Evolutionary conservation across 148 eudicot species (phyloP).

Genomic region (Drosera capensis): DNA sequence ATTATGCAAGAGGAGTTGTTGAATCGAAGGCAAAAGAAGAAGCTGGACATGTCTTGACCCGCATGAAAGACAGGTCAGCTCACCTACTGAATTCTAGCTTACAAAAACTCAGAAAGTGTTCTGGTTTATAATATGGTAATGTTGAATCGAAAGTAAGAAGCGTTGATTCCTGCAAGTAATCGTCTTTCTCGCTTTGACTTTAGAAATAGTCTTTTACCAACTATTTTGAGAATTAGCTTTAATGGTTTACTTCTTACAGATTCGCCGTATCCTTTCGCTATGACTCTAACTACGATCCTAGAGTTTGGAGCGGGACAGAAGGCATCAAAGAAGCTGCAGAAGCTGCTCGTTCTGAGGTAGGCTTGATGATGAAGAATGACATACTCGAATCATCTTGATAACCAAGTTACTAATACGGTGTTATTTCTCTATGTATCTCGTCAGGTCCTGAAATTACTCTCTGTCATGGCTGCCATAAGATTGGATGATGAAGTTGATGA

Average conservation of each 20-base stretch:
- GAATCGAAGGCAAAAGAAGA: slow-evolving; percentile 54
- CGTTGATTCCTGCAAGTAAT: no score
- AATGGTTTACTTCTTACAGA: slow-evolving; percentile 9
- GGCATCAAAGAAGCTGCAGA: slow-evolving; percentile 27
- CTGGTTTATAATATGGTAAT: no score
- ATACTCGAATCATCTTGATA: not conserved
- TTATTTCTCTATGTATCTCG: not conserved
- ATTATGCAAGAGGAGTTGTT: slow-evolving; percentile 45
- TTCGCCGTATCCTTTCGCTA: slow-evolving; percentile 27
- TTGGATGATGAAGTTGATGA: slow-evolving; percentile 27
- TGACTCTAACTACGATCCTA: slow-evolving; percentile 33
- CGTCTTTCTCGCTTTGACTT: not conserved
- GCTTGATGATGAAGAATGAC: slow-evolving; percentile 1
- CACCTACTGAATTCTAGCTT: no score
- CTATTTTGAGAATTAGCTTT: not conserved
- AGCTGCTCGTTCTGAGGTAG: slow-evolving; percentile 29
- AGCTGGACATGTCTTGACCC: slow-evolving; percentile 50
- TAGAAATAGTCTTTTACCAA: slow-evolving; percentile 1
- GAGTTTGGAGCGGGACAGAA: slow-evolving; percentile 46
- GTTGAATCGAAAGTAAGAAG: no score
- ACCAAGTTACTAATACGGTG: not conserved
- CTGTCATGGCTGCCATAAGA: slow-evolving; percentile 32
- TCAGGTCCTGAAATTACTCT: slow-evolving; percentile 31
- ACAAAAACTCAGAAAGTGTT: no score
- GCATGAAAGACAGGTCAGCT: slow-evolving; percentile 53